Evolutionary conservation across 169 alveolate genomes (phyloP), one percentile per base, ranked within the genome.

Genomic region (Plasmodium adleri): DNA sequence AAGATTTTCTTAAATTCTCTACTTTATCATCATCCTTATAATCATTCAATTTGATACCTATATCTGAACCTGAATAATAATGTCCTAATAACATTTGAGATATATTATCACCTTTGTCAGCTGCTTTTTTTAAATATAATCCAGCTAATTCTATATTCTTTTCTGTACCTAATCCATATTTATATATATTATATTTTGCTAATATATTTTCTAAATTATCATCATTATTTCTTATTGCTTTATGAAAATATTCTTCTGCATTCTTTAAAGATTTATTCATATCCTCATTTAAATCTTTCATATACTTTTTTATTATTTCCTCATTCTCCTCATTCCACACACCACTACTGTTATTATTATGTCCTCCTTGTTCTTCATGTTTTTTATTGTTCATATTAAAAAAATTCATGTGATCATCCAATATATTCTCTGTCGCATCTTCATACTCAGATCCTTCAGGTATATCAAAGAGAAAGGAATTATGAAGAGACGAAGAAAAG

Each of bases 21-120:
- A 54, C 10, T 86, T 59, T 72, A 63, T 70, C 66, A n/a, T 72
- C 87, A 80, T 93, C 90, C 7, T 39, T 39, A 17, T 96, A 96
- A 47, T 95, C 97, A 1, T 94, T 95, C 39, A 96, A 93, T 17
- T 93, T 90, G 10, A 95, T 92, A 39, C 95, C 97, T 56, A 85
- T 88, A 59, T 94, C 93, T 24, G 95, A 92, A 10, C 97, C 97
- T 1, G 97, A 95, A 70, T 94, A 95, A 39, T 95, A 96, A 85
- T 95, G 97, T 0, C 97, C 97, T 91, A 95, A 88, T 52, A 95
- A 88, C 92, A 95, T 85, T 68, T 94, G 97, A 13, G 97, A 93
- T 22, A 91, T 94, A 9, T 91, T 94, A 45, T 95, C 97, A 7
- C 97, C 97, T 17, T 94, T 73, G 75, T 94, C 97, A 24, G 97